Evolutionary conservation across 805 yeast genomes (phyloP).

Genomic region (Grigorovia jiainica): DNA sequence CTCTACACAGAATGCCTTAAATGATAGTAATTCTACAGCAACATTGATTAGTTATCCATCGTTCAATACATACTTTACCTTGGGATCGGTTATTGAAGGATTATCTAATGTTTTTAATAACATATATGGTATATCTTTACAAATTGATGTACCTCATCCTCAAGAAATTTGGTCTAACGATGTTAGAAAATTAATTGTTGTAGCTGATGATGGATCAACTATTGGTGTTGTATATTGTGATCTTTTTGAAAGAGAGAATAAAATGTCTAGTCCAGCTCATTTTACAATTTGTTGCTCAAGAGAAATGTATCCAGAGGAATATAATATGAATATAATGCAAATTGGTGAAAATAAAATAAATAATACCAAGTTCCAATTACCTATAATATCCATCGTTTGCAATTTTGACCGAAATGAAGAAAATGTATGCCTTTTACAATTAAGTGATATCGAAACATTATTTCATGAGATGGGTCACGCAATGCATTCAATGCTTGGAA

Average conservation of each 20-base stretch:
- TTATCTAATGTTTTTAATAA: conserved; percentile 57
- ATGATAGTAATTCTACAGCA: background rate
- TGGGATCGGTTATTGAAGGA: conserved; percentile 82
- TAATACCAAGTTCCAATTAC: conserved; percentile 56
- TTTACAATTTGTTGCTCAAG: conserved; percentile 94
- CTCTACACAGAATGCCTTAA: conserved; percentile 4
- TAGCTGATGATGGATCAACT: conserved; percentile 50
- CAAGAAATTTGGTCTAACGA: conserved; percentile 89
- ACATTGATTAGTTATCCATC: conserved; percentile 18
- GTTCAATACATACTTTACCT: conserved; percentile 64
- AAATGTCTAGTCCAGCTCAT: conserved; percentile 84
- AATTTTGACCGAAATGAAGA: conserved; percentile 46
- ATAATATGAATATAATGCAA: conserved; percentile 30
- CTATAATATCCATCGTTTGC: conserved; percentile 83
- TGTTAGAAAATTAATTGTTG: conserved; percentile 73
- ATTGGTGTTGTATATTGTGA: conserved; percentile 85
- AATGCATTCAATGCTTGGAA: conserved; percentile 92
- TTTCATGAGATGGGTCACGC: conserved; percentile 99
- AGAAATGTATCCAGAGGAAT: conserved; percentile 50
- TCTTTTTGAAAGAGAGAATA: conserved; percentile 66
- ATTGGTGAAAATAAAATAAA: conserved; percentile 15
- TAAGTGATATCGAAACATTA: conserved; percentile 81
- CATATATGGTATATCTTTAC: conserved; percentile 69
- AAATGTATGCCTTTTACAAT: conserved; percentile 48
- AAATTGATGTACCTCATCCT: conserved; percentile 47